These are phyloP conservation scores for Waitea zeae DNA, from an alignment of 1,284 basidiomycete genomes.

Conservation along the genomic window DNA sequence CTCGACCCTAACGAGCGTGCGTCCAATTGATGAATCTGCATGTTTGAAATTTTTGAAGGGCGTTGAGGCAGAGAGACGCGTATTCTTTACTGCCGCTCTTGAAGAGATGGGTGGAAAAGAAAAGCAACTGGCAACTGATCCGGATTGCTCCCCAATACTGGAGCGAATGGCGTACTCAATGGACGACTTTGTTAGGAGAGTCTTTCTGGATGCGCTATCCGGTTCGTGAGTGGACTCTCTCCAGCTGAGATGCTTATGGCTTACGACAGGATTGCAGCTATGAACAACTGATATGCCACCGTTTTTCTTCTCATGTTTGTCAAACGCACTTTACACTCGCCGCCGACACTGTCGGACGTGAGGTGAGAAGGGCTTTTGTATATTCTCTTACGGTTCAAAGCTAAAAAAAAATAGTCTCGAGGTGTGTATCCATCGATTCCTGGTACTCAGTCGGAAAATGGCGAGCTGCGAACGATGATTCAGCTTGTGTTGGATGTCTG, in stretches of 20 bases:
- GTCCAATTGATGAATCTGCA: slow-evolving; percentile 11
- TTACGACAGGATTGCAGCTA: slow-evolving; percentile 25
- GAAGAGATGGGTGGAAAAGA: slow-evolving; percentile 77
- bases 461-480: slow-evolving; percentile 58
- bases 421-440: slow-evolving; percentile 38
- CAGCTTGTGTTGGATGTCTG: slow-evolving; percentile 47
- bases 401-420: slow-evolving; percentile 47
- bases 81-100: slow-evolving; percentile 76
- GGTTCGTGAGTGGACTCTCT: slow-evolving; percentile 52
- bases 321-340: slow-evolving; percentile 73
- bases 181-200: slow-evolving; percentile 83
- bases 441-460: slow-evolving; percentile 28
- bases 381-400: slow-evolving; percentile 1
- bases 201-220: slow-evolving; percentile 70
- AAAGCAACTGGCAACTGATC: slow-evolving; percentile 77
- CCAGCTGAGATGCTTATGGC: neutral
- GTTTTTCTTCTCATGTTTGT: slow-evolving; percentile 86
- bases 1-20: slow-evolving; percentile 62
- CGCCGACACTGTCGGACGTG: slow-evolving; percentile 60
- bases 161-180: slow-evolving; percentile 83
- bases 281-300: slow-evolving; percentile 52
- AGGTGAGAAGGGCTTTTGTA: slow-evolving; percentile 30
- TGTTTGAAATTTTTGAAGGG: slow-evolving; percentile 2
- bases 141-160: slow-evolving; percentile 76
- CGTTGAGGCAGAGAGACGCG: slow-evolving; percentile 42